Conservation (phyloP, 2,329 filamentous ascomycete species). For the Apiospora arundinis region DNA sequence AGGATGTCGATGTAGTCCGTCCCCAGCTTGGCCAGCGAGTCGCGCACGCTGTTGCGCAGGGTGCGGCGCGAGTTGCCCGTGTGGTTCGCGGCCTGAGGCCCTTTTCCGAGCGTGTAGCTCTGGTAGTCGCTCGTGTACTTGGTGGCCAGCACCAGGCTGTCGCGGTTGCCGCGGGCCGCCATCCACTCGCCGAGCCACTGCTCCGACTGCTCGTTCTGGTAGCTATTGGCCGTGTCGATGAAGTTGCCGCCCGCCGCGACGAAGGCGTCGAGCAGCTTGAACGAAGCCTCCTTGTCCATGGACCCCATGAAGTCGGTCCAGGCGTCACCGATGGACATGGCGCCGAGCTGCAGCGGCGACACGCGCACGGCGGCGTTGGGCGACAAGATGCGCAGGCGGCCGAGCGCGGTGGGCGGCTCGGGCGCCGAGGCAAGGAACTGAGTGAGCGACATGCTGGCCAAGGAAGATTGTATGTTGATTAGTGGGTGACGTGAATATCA, state of each 20-base stretch:
- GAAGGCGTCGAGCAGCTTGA: slow-evolving; percentile 64
- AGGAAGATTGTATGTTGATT: background rate
- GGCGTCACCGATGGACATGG: slow-evolving; percentile 57
- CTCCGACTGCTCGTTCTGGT: slow-evolving; percentile 65
- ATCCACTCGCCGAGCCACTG: slow-evolving; percentile 65
- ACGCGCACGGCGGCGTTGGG: slow-evolving; percentile 57
- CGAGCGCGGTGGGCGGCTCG: slow-evolving; percentile 56
- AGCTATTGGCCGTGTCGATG: slow-evolving; percentile 68
- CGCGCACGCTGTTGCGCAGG: slow-evolving; percentile 58
- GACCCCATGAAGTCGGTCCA: slow-evolving; percentile 55
- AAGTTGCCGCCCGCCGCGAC: slow-evolving; percentile 68
- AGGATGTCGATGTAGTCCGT: slow-evolving; percentile 62
- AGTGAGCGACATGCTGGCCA: background rate
- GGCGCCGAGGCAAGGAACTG: slow-evolving; percentile 28
- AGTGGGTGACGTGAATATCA: background rate
- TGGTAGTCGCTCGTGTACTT: slow-evolving; percentile 61
- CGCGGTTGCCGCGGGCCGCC: slow-evolving; percentile 53
- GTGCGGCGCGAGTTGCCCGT: slow-evolving; percentile 66
- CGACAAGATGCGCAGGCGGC: slow-evolving; percentile 58
- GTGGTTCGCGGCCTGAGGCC: slow-evolving; percentile 49
- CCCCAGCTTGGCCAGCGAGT: slow-evolving; percentile 62
- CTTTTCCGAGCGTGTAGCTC: slow-evolving; percentile 44
- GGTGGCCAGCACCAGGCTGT: slow-evolving; percentile 60
- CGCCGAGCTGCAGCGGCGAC: slow-evolving; percentile 59
- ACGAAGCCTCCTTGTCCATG: slow-evolving; percentile 59